Evolutionary conservation across 176 grass and related monocot species (phyloP).

Genomic region (Alloteropsis semialata): DNA sequence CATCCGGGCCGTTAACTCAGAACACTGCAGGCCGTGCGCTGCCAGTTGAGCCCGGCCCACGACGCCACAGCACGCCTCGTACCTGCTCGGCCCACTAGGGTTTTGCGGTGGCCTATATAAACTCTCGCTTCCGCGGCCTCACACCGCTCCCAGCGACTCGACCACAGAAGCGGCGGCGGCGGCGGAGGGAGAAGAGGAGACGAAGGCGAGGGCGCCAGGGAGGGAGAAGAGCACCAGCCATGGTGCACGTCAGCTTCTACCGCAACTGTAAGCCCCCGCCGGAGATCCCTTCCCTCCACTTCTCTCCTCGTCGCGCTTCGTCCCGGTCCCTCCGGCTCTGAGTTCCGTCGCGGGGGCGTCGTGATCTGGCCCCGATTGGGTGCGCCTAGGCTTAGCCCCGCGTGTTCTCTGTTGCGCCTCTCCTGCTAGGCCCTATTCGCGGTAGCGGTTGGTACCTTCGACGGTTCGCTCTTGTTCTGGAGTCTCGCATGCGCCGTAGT

Average conservation of each 20-base stretch:
- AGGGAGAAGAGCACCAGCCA: conserved; percentile 28
- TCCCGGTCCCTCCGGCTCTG: not conserved
- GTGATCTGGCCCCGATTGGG: not conserved
- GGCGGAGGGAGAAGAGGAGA: conserved; percentile 6
- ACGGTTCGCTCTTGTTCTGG: not conserved
- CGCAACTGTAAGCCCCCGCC: conserved; percentile 51
- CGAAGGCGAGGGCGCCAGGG: not conserved
- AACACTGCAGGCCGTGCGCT: not conserved
- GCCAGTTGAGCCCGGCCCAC: not conserved
- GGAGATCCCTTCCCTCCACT: not conserved
- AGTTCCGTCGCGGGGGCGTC: not conserved
- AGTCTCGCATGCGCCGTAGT: too few relatives aligned
- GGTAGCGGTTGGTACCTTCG: not conserved
- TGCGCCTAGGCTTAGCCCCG: not conserved
- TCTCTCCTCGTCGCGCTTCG: not conserved
- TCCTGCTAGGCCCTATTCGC: not conserved
- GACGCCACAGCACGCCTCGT: not conserved
- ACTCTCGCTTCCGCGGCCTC: not conserved
- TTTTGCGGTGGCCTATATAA: conserved; percentile 29
- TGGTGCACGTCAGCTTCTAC: conserved; percentile 69
- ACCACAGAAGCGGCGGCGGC: conserved; percentile 31
- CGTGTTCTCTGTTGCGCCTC: not conserved
- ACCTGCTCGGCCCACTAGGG: conserved; percentile 32
- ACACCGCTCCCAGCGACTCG: not conserved
- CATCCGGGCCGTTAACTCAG: not conserved